These are phyloP conservation scores for Rasamsonia emersonii DNA, from an alignment of 2,329 filamentous ascomycete genomes.

Conservation along the genomic window DNA sequence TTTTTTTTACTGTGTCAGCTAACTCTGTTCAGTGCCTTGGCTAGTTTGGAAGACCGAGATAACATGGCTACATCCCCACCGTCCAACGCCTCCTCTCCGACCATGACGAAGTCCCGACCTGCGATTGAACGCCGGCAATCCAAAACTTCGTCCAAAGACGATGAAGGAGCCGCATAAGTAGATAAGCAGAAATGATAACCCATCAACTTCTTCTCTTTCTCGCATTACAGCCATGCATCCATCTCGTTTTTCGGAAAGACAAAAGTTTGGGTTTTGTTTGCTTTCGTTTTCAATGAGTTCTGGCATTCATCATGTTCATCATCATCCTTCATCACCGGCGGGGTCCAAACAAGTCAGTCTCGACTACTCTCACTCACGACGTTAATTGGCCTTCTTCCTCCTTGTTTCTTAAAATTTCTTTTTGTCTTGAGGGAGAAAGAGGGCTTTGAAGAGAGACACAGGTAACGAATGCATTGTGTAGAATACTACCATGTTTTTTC, in stretches of 20 bases:
- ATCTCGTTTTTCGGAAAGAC: conserved; percentile 8
- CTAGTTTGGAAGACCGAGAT: conserved; percentile 37
- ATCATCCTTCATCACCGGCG: too few relatives aligned
- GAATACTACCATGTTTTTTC: too few relatives aligned
- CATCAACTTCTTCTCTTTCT: not conserved
- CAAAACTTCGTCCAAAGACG: conserved; percentile 35
- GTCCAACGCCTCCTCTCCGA: conserved; percentile 40
- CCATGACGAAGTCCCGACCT: conserved; percentile 39
- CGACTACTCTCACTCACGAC: too few relatives aligned
- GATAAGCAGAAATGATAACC: not conserved
- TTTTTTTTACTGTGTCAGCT: too few relatives aligned
- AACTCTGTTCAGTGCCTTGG: conserved; percentile 33
- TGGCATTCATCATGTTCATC: too few relatives aligned
- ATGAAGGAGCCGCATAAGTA: conserved; percentile 30
- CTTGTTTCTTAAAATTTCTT: too few relatives aligned
- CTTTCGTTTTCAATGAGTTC: too few relatives aligned
- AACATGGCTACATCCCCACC: conserved; percentile 41
- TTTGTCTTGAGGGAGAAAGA: too few relatives aligned
- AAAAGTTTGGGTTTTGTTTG: conserved; percentile 11
- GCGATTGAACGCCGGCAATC: conserved; percentile 35
- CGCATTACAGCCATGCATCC: not conserved
- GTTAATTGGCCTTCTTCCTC: too few relatives aligned
- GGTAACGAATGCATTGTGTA: too few relatives aligned
- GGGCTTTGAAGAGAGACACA: too few relatives aligned
- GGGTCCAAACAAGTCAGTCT: too few relatives aligned